Evolutionary conservation across 345 rosid genomes (phyloP).

Genomic region (Dimocarpus longan): DNA sequence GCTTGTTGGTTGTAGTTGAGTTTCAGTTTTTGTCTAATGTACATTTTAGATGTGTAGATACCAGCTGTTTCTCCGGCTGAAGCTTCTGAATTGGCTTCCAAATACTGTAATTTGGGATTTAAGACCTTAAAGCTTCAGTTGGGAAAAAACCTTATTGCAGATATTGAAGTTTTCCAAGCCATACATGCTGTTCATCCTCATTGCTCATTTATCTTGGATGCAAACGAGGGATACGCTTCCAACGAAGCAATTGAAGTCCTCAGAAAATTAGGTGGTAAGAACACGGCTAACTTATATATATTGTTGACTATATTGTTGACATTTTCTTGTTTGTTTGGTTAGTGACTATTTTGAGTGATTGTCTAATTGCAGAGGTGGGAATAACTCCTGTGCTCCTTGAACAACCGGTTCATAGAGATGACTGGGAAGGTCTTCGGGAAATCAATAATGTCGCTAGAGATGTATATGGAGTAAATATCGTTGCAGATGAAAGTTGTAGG

Average conservation of each 20-base stretch:
- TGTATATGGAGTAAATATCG: constrained; percentile 68
- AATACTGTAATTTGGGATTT: constrained; percentile 70
- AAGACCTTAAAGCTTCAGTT: constrained; percentile 84
- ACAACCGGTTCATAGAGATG: constrained; percentile 89
- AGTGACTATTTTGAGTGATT: background rate
- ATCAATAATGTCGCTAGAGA: constrained; percentile 59
- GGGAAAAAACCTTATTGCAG: constrained; percentile 70
- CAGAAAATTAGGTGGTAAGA: constrained; percentile 62
- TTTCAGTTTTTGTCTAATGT: background rate
- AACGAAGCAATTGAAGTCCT: constrained; percentile 80
- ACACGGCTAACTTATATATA: background rate
- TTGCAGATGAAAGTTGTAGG: constrained; percentile 91
- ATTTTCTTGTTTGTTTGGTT: background rate
- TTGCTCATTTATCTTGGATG: constrained; percentile 85
- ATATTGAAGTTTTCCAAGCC: constrained; percentile 77
- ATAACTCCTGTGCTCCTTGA: constrained; percentile 84
- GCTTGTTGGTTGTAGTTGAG: background rate
- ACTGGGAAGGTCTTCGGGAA: constrained; percentile 82
- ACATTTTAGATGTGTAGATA: constrained; percentile 50
- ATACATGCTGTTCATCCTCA: constrained; percentile 69
- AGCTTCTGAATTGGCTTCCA: constrained; percentile 72
- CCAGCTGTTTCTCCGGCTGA: constrained; percentile 75
- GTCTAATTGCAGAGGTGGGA: constrained; percentile 55
- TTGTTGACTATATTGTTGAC: background rate
- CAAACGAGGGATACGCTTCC: constrained; percentile 78